Percentiles rank a stretch among this genome's conserved stretches.
phyloP scores from a whole-genome alignment of 2,329 filamentous ascomycete species.

The Aphanocladium album region DNA sequence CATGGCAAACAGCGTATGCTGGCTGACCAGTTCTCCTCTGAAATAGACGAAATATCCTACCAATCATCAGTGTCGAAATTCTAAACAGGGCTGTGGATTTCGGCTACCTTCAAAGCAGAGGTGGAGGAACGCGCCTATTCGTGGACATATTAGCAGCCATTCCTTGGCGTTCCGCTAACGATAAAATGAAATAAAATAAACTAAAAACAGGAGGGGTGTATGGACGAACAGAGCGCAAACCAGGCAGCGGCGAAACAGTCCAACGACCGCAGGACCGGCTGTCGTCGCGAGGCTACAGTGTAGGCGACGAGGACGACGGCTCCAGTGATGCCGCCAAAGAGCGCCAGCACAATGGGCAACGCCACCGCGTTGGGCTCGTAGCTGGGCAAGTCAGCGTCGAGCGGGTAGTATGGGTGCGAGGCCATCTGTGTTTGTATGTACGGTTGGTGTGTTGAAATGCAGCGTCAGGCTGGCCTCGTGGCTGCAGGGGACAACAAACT shows the following conservation, averaged over 20 bases:
- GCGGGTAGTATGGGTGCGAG: conserved; percentile 42
- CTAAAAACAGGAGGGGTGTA: too few relatives aligned
- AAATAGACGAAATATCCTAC: conserved; percentile 71
- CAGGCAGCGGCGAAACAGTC: conserved; percentile 45
- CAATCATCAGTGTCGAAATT: not conserved
- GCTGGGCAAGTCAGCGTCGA: conserved; percentile 29
- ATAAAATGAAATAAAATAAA: not conserved
- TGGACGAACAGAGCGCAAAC: conserved; percentile 50
- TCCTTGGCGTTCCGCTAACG: too few relatives aligned
- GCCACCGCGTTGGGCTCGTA: conserved; percentile 38
- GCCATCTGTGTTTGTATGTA: too few relatives aligned
- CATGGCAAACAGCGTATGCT: conserved; percentile 72
- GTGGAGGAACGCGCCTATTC: conserved; percentile 62
- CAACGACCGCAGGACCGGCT: conserved; percentile 19
- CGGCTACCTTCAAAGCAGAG: conserved; percentile 76
- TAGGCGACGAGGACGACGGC: conserved; percentile 26
- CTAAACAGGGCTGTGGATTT: too few relatives aligned
- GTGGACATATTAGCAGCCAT: not conserved
- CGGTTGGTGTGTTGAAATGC: too few relatives aligned
- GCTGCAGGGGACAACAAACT: too few relatives aligned
- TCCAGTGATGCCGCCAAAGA: conserved; percentile 32
- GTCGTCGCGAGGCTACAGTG: conserved; percentile 25
- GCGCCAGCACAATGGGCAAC: conserved; percentile 29
- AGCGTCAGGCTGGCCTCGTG: too few relatives aligned
- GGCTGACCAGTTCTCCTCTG: conserved; percentile 58